Evolutionary conservation across 2,329 filamentous ascomycete genomes (phyloP), one percentile per base, ranked within the genome.

Genomic region (Tetracladium maxilliforme): DNA sequence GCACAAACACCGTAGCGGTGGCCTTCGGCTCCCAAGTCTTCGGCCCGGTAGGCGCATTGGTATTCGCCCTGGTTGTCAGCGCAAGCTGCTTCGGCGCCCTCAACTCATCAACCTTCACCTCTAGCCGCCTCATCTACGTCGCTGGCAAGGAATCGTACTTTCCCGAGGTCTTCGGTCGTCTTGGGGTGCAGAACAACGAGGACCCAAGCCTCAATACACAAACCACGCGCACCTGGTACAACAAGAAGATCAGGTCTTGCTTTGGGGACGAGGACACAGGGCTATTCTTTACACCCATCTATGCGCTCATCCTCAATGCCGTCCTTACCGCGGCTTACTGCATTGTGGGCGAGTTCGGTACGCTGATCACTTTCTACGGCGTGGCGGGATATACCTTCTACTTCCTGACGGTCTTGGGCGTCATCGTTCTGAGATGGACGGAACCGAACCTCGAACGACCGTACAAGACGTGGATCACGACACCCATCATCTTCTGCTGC

Each of bases 341-440:
- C 33, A 43, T 79, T 3, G 72, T 92, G 5, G 90, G 90, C 50
- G 83, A 93, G 47, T 95, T 98, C 45, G 64, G 72, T 26, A 93
- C 87, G 0, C 67, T 98, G 3, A 66, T 95, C 29, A 95, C 90
- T 1, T 98, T 98, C 47, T 95, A 95, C 53, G 90, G 90, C 29
- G 90, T 98, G 9, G 90, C 90, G 1, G 86, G 86, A 10, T 98
- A 98, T 48, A 82, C 82, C 0, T 98, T 98, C 47, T 98, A 98
- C 56, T 98, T 98, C 49, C 57, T 92, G 28, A 92, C 87, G 0
- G 90, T 98, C 0, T 67, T 98, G 0, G 90, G 90, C 1, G 63
- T 98, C 24, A 94, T 98, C 33, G 69, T 98, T 26, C 61, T 98
- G 33, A 67, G 90, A 16, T 82, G 95, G 16, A 69, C 68, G 33